phyloP scores from a whole-genome alignment of 2,329 filamentous ascomycete species.

The Chaetomiaceae sp. region DNA sequence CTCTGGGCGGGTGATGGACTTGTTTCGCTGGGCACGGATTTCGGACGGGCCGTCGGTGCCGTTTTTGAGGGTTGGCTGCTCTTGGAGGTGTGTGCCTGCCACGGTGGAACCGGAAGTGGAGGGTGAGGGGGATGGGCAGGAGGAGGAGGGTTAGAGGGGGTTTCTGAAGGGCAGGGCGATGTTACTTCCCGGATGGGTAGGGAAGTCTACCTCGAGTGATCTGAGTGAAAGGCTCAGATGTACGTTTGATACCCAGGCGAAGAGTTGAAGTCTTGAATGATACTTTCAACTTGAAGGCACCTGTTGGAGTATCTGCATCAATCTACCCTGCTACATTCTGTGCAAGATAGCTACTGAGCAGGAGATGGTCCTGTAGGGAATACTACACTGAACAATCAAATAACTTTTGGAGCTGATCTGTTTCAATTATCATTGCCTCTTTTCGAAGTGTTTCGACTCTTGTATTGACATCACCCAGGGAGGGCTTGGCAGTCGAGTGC shows the following conservation, averaged over 20 bases:
- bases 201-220: too few species aligned
- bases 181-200: too few species aligned
- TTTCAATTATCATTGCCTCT: too few species aligned
- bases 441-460: neutral
- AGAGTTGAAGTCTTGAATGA: too few species aligned
- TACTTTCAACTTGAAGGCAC: too few species aligned
- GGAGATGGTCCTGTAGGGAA: too few species aligned
- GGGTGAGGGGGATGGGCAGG: neutral
- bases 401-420: too few species aligned
- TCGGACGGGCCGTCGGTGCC: constrained; percentile 38
- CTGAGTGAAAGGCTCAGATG: too few species aligned
- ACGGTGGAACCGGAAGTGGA: neutral
- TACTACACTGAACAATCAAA: too few species aligned
- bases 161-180: neutral
- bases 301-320: too few species aligned
- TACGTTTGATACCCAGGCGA: constrained; percentile 5
- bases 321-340: too few species aligned
- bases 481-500: constrained; percentile 1
- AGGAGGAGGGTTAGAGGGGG: neutral
- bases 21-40: constrained; percentile 26
- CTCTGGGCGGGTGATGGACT: constrained; percentile 14
- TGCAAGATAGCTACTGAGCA: too few species aligned
- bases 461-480: neutral
- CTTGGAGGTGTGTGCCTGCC: constrained; percentile 45
- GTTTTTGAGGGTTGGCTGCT: constrained; percentile 46